phyloP scores from a whole-genome alignment of 768 basidiomycete genomes.

The Kwoniella newhampshirensis region DNA sequence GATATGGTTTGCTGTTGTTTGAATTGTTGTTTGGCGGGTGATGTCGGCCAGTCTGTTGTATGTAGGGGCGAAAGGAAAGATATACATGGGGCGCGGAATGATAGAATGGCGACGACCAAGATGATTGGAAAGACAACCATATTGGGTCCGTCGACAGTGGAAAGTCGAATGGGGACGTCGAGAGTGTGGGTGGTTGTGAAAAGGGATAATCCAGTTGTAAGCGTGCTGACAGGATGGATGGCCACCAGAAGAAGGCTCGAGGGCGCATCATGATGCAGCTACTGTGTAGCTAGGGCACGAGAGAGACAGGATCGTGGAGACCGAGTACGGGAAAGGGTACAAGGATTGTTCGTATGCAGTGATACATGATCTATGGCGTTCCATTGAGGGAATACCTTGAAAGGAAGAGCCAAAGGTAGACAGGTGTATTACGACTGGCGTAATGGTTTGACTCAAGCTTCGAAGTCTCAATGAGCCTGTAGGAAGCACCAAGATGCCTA shows the following conservation, averaged over 20 bases:
- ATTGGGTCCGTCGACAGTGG: constrained; percentile 13
- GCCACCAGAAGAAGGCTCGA: constrained; percentile 19
- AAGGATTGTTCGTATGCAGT: no score
- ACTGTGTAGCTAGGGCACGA: no score
- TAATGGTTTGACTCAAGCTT: no score
- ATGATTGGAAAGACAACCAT: neutral
- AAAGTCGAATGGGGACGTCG: constrained; percentile 3
- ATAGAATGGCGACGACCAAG: neutral
- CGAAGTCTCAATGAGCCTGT: no score
- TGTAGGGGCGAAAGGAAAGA: neutral
- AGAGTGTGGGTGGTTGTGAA: neutral
- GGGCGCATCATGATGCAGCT: constrained; percentile 17
- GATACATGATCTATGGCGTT: no score
- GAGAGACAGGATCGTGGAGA: no score
- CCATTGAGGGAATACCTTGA: no score
- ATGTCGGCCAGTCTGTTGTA: constrained; percentile 17
- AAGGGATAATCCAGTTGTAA: constrained; percentile 12
- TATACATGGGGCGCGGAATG: neutral
- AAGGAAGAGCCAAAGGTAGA: no score
- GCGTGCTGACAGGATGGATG: constrained; percentile 7
- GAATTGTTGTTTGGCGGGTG: constrained; percentile 10
- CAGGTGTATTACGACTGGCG: no score
- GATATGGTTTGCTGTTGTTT: constrained; percentile 21
- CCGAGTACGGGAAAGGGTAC: no score
- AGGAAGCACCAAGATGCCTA: no score